Evolutionary conservation across 495 filamentous ascomycete species (phyloP).

Genomic region (Mycothermus thermophilus): DNA sequence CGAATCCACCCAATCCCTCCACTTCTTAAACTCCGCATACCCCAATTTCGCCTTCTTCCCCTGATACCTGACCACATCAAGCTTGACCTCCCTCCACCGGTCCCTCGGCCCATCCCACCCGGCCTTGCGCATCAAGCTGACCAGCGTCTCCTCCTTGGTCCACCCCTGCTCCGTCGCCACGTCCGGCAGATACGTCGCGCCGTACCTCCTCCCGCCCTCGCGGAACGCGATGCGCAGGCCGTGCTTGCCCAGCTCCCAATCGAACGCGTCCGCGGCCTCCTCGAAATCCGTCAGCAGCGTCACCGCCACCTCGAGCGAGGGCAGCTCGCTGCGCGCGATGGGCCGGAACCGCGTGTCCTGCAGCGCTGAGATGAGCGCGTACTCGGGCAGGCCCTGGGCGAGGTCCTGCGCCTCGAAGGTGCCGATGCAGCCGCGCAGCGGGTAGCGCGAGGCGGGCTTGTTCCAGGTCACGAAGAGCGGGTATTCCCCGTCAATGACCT

Average conservation of each 20-base stretch:
- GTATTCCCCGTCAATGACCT: slow-evolving; percentile 26
- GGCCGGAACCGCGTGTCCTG: slow-evolving; percentile 77
- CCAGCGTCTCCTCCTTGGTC: slow-evolving; percentile 84
- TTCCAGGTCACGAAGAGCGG: slow-evolving; percentile 98
- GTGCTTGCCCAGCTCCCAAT: slow-evolving; percentile 77
- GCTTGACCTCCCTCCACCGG: slow-evolving; percentile 62
- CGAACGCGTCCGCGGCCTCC: slow-evolving; percentile 53
- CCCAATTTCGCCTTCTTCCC: slow-evolving; percentile 55
- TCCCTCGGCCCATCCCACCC: slow-evolving; percentile 61
- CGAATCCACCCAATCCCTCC: slow-evolving; percentile 56
- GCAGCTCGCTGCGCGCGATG: slow-evolving; percentile 52
- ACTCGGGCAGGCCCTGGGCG: slow-evolving; percentile 54
- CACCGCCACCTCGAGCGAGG: slow-evolving; percentile 52
- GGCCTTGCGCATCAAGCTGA: slow-evolving; percentile 86
- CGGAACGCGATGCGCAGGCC: slow-evolving; percentile 68
- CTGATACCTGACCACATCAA: slow-evolving; percentile 68
- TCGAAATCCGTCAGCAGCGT: slow-evolving; percentile 70
- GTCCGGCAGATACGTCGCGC: slow-evolving; percentile 84
- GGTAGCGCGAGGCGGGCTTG: slow-evolving; percentile 41
- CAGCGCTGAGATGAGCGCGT: slow-evolving; percentile 81
- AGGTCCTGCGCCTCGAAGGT: slow-evolving; percentile 79
- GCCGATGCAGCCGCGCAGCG: slow-evolving; percentile 88
- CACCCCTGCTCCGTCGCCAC: slow-evolving; percentile 87
- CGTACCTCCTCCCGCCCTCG: slow-evolving; percentile 51
- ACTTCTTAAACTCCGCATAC: slow-evolving; percentile 61